A percentile compares a stretch with the other conserved stretches of the same genome.
Evolutionary conservation across 768 basidiomycete genomes (phyloP).

Genomic region (Phaeotremella skinneri): DNA sequence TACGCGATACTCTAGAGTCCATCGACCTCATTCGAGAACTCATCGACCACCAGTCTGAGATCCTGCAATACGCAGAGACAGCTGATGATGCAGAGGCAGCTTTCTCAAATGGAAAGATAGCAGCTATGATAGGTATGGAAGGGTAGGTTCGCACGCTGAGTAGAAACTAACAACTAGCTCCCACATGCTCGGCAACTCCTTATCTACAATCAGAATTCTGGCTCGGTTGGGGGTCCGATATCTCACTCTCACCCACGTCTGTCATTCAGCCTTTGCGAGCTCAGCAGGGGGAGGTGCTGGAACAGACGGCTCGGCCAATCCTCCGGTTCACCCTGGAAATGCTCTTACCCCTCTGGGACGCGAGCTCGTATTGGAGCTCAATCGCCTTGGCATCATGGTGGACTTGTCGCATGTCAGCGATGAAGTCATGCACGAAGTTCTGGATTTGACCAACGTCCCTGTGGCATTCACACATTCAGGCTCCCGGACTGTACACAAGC

Average conservation of each 20-base stretch:
- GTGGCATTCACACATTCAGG: slow-evolving; percentile 28
- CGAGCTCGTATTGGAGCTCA: slow-evolving; percentile 24
- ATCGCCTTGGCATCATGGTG: slow-evolving; percentile 30
- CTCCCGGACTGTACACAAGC: slow-evolving; percentile 16
- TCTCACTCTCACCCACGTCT: slow-evolving; percentile 28
- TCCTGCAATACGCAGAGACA: slow-evolving; percentile 1
- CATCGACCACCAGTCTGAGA: slow-evolving; percentile 6
- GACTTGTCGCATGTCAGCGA: slow-evolving; percentile 26
- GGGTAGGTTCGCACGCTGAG: slow-evolving; percentile 9
- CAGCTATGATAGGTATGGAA: slow-evolving; percentile 25
- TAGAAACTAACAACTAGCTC: background rate
- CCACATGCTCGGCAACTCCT: slow-evolving; percentile 26
- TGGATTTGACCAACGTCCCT: slow-evolving; percentile 19
- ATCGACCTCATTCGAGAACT: slow-evolving; percentile 23
- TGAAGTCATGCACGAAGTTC: slow-evolving; percentile 17
- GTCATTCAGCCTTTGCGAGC: slow-evolving; percentile 24
- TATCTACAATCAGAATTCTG: slow-evolving; percentile 20
- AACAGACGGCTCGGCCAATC: slow-evolving; percentile 12
- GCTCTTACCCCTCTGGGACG: slow-evolving; percentile 25
- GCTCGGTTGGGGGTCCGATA: slow-evolving; percentile 26
- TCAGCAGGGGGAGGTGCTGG: slow-evolving; percentile 25
- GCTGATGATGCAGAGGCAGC: slow-evolving; percentile 6
- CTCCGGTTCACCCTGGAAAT: slow-evolving; percentile 24
- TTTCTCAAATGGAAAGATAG: slow-evolving; percentile 15
- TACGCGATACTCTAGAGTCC: slow-evolving; percentile 23